These are phyloP conservation scores for Vigna radiata DNA, from an alignment of 306 rosid genomes.

Conservation along the genomic window DNA sequence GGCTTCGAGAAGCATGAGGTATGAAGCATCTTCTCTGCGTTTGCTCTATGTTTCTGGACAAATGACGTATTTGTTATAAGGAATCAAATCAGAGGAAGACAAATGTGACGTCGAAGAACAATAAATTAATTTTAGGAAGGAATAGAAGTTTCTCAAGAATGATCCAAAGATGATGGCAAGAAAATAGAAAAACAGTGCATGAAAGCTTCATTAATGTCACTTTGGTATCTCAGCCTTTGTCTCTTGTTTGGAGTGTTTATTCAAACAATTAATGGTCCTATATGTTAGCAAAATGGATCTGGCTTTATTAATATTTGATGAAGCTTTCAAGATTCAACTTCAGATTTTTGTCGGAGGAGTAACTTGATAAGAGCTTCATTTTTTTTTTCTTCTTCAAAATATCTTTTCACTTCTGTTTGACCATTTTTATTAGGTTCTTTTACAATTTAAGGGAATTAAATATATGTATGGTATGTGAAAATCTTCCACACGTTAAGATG, in stretches of 20 bases:
- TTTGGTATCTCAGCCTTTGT: constrained; percentile 46
- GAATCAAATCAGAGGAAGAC: constrained; percentile 49
- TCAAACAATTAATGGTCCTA: background rate
- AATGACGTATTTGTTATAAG: constrained; percentile 43
- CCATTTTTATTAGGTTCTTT: no score
- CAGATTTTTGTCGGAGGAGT: no score
- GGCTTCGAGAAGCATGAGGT: constrained; percentile 17
- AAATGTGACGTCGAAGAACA: constrained; percentile 32
- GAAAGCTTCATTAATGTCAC: constrained; percentile 20
- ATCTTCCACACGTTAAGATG: no score
- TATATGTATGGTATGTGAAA: no score
- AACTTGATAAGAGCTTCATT: no score
- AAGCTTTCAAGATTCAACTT: no score
- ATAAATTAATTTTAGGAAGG: constrained; percentile 35
- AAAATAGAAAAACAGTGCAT: constrained; percentile 23
- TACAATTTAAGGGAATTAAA: no score
- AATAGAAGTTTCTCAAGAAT: constrained; percentile 46
- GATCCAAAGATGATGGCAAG: background rate
- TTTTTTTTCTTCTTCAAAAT: no score
- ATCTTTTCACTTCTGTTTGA: no score
- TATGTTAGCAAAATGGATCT: background rate
- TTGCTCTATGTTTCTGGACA: constrained; percentile 43
- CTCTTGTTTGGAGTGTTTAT: background rate
- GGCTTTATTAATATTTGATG: background rate
- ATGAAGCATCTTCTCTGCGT: constrained; percentile 36